Percentiles rank a stretch among this genome's conserved stretches.
phyloP scores from a whole-genome alignment of 2,329 filamentous ascomycete species.

The Sphaerulina vaccinii region DNA sequence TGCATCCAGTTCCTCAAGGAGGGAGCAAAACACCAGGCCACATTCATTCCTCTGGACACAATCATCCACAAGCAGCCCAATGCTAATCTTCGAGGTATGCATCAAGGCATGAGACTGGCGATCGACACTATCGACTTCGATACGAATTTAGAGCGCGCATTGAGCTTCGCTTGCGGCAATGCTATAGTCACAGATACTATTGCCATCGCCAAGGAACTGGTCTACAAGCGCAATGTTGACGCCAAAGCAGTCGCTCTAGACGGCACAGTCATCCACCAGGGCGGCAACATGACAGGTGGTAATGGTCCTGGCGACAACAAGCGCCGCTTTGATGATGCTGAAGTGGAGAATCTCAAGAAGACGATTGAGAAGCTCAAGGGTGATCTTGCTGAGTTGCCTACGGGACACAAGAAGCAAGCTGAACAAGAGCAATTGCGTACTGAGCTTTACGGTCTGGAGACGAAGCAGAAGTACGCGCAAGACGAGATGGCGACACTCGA shows the following conservation, averaged over 20 bases:
- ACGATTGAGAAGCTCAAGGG: conserved; percentile 72
- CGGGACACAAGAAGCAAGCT: conserved; percentile 69
- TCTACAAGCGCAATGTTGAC: conserved; percentile 78
- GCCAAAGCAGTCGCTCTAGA: conserved; percentile 94
- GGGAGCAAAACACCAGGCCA: conserved; percentile 81
- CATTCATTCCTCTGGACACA: conserved; percentile 94
- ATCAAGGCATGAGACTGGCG: conserved; percentile 77
- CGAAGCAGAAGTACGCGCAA: conserved; percentile 67
- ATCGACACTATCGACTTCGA: conserved; percentile 98
- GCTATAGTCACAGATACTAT: conserved; percentile 91
- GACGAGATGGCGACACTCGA: conserved; percentile 76
- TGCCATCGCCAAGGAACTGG: conserved; percentile 81
- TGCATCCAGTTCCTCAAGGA: conserved; percentile 94
- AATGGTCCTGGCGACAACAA: conserved; percentile 73
- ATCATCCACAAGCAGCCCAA: conserved; percentile 93
- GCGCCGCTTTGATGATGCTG: conserved; percentile 77
- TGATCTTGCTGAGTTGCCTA: conserved; percentile 77
- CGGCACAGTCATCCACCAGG: conserved; percentile 95
- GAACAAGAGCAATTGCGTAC: conserved; percentile 80
- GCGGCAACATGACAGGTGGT: conserved; percentile 93
- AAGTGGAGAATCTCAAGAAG: conserved; percentile 80
- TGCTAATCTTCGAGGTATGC: conserved; percentile 83
- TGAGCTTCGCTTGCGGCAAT: conserved; percentile 92
- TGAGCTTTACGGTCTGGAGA: conserved; percentile 76
- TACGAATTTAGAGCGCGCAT: conserved; percentile 79